Evolutionary conservation across 768 basidiomycete species (phyloP).

Genomic region (Phlebiopsis gigantea): DNA sequence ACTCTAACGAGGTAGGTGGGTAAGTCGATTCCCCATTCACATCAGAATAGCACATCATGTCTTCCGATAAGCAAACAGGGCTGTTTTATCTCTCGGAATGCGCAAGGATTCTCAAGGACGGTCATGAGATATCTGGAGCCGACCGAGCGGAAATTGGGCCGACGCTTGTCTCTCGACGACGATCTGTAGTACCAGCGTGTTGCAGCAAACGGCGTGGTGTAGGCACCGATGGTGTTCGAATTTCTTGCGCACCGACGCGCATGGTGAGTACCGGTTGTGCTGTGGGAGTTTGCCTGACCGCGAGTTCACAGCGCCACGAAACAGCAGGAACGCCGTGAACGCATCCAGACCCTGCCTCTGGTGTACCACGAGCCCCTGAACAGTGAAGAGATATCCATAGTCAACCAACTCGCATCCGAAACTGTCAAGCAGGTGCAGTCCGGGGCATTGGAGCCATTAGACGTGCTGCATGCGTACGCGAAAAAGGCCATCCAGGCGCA

Average conservation of each 20-base stretch:
- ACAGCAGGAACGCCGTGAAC: slow-evolving; percentile 21
- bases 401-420: slow-evolving; percentile 18
- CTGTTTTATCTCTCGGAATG: neutral
- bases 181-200: neutral
- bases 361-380: slow-evolving; percentile 18
- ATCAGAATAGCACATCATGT: neutral
- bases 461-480: slow-evolving; percentile 26
- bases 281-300: neutral
- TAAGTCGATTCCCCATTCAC: too few relatives aligned
- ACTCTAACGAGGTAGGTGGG: too few relatives aligned
- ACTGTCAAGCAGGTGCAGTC: slow-evolving; percentile 19
- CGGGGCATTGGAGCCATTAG: slow-evolving; percentile 18
- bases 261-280: slow-evolving; percentile 15
- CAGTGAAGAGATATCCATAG: slow-evolving; percentile 16
- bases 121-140: neutral
- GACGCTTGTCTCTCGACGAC: neutral
- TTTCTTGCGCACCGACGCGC: slow-evolving; percentile 21
- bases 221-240: slow-evolving; percentile 12
- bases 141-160: neutral
- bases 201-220: neutral
- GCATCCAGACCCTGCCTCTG: slow-evolving; percentile 20
- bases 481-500: slow-evolving; percentile 39
- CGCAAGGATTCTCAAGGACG: neutral
- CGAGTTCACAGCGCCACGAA: slow-evolving; percentile 16
- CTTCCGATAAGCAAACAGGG: neutral